phyloP scores from a whole-genome alignment of 1,284 basidiomycete species.

The Trichosporon sp. region DNA sequence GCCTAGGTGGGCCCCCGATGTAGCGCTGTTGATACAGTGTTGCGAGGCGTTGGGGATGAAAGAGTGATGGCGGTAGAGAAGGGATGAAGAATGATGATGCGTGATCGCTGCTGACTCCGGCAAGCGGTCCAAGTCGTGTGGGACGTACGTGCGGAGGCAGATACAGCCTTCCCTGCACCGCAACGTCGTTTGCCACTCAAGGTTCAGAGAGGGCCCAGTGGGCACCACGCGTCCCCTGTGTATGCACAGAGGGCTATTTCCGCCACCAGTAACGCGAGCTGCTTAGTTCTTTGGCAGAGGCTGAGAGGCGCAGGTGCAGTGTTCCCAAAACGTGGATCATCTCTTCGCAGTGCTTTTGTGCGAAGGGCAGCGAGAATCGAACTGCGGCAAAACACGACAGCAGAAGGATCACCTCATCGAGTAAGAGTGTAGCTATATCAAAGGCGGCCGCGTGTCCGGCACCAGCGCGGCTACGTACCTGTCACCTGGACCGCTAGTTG shows the following conservation, averaged over 20 bases:
- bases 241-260: neutral
- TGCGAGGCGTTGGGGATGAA: neutral
- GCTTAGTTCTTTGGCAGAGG: neutral
- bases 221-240: neutral
- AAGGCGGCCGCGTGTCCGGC: too few relatives aligned
- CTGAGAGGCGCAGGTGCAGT: too few relatives aligned
- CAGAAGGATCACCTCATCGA: too few relatives aligned
- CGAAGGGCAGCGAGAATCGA: too few relatives aligned
- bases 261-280: neutral
- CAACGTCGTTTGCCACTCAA: conserved; percentile 1
- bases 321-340: too few relatives aligned
- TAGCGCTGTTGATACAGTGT: neutral
- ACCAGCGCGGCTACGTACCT: too few relatives aligned
- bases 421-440: too few relatives aligned
- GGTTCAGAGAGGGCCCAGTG: neutral
- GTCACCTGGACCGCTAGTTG: too few relatives aligned
- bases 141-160: conserved; percentile 4
- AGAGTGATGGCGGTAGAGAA: neutral
- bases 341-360: too few relatives aligned
- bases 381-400: too few relatives aligned
- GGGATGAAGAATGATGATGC: conserved; percentile 2
- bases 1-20: neutral
- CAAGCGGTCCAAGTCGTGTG: neutral
- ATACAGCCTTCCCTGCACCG: conserved; percentile 1
- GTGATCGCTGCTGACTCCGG: neutral